A percentile compares a stretch with the other conserved stretches of the same genome.
These are phyloP conservation scores for Theileria luwenshuni DNA, from an alignment of 169 alveolate species.

Conservation along the genomic window DNA sequence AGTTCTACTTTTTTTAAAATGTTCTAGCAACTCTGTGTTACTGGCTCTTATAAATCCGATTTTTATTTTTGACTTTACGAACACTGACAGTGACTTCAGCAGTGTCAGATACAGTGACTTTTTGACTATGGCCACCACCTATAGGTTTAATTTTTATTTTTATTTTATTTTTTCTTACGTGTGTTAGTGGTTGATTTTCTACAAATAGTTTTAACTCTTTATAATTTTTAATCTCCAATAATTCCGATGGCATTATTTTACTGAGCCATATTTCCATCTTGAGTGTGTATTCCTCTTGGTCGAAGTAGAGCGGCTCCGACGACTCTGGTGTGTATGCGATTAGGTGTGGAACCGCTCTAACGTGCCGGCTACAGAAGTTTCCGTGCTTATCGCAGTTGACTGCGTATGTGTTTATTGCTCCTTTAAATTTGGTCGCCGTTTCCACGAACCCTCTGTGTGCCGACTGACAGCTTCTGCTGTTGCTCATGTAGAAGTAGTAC, in stretches of 20 bases:
- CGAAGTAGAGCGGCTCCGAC: constrained; percentile 54
- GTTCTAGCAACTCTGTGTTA: constrained; percentile 46
- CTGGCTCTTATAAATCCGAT: constrained; percentile 68
- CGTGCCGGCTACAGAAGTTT: constrained; percentile 51
- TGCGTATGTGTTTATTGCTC: constrained; percentile 67
- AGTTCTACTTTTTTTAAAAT: constrained; percentile 62
- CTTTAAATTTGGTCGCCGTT: constrained; percentile 71
- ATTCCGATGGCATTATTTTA: constrained; percentile 41
- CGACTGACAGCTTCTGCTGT: constrained; percentile 76
- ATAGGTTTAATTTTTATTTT: background rate
- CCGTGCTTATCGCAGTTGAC: constrained; percentile 70
- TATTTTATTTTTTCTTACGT: constrained; percentile 1
- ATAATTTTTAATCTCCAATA: constrained; percentile 26
- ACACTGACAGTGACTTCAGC: constrained; percentile 70
- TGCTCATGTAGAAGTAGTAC: constrained; percentile 75
- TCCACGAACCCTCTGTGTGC: constrained; percentile 62
- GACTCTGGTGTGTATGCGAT: constrained; percentile 50
- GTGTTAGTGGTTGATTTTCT: constrained; percentile 24
- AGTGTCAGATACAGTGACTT: constrained; percentile 59
- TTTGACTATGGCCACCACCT: constrained; percentile 69
- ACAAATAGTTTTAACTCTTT: constrained; percentile 18
- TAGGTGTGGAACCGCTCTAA: constrained; percentile 69
- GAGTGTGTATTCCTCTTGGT: constrained; percentile 23
- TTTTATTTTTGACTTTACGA: constrained; percentile 58
- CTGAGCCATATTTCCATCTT: constrained; percentile 22